Evolutionary conservation across 495 filamentous ascomycete species (phyloP).

Genomic region (Penicillium salamii): DNA sequence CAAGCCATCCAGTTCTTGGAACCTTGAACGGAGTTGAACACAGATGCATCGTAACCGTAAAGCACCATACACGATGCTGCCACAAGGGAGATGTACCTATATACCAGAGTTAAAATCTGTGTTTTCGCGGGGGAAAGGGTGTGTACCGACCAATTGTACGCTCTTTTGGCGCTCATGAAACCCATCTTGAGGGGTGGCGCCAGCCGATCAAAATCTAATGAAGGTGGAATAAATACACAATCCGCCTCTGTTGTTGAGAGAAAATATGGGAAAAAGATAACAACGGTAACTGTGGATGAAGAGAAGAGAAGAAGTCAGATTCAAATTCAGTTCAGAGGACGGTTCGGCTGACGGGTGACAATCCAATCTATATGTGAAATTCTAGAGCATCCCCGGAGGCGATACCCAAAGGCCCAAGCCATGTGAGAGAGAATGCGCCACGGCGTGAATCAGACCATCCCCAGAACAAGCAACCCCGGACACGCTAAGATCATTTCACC

Average conservation of each 20-base stretch:
- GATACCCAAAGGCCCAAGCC: conserved; percentile 3
- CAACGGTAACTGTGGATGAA: background rate
- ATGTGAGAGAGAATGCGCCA: conserved; percentile 12
- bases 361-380: conserved; percentile 19
- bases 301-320: background rate
- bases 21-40: conserved; percentile 62
- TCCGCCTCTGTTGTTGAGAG: background rate
- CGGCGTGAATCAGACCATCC: conserved; percentile 13
- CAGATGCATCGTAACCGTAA: conserved; percentile 65
- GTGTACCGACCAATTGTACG: conserved; percentile 34
- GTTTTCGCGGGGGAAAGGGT: background rate
- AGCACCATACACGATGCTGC: conserved; percentile 66
- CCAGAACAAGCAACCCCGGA: conserved; percentile 13
- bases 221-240: too few relatives aligned
- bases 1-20: conserved; percentile 57
- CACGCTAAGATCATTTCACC: conserved; percentile 21
- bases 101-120: background rate
- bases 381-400: conserved; percentile 1
- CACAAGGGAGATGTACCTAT: conserved; percentile 59
- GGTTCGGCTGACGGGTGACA: conserved; percentile 3
- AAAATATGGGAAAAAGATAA: background rate
- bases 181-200: conserved; percentile 10
- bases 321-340: conserved; percentile 4
- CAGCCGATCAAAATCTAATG: background rate
- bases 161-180: conserved; percentile 31